These are phyloP conservation scores for Domatiomyces globalis DNA, from an alignment of 2,329 filamentous ascomycete species.

Conservation along the genomic window DNA sequence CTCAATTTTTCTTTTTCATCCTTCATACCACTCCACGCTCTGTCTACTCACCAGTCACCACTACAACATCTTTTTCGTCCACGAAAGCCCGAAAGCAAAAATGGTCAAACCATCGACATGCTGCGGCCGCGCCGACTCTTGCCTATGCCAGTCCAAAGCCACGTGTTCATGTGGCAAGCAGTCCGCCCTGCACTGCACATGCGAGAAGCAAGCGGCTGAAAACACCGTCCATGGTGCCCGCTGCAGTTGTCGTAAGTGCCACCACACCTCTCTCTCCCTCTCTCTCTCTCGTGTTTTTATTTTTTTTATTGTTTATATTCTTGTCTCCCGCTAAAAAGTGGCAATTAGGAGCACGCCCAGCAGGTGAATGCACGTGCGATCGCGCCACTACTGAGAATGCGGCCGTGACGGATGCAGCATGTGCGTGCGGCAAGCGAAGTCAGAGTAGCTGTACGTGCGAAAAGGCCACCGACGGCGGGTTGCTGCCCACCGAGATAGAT, in stretches of 20 bases:
- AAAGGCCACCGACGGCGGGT: constrained; percentile 50
- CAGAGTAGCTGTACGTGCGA: constrained; percentile 74
- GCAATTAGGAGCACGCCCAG: constrained; percentile 56
- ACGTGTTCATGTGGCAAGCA: constrained; percentile 83
- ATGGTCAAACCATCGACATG: constrained; percentile 40
- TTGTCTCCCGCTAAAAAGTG: constrained; percentile 3
- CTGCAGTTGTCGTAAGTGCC: constrained; percentile 60
- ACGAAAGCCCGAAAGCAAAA: constrained; percentile 18
- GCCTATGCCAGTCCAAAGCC: constrained; percentile 44
- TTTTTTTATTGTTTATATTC: too few relatives aligned
- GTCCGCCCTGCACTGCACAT: constrained; percentile 72
- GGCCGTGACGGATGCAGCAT: constrained; percentile 46
- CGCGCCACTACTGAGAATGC: constrained; percentile 56
- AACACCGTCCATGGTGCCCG: constrained; percentile 59
- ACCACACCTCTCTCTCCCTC: neutral
- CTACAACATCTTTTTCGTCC: neutral
- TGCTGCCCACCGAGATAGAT: constrained; percentile 62
- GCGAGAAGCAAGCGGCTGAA: constrained; percentile 60
- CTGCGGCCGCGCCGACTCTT: constrained; percentile 45
- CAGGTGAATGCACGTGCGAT: constrained; percentile 69
- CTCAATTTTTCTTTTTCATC: too few relatives aligned
- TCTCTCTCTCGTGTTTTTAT: neutral
- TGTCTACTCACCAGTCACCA: too few relatives aligned
- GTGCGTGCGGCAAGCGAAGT: constrained; percentile 63
- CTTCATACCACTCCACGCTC: neutral